phyloP scores from a whole-genome alignment of 2,329 filamentous ascomycete genomes.

The Neonectria sp. region DNA sequence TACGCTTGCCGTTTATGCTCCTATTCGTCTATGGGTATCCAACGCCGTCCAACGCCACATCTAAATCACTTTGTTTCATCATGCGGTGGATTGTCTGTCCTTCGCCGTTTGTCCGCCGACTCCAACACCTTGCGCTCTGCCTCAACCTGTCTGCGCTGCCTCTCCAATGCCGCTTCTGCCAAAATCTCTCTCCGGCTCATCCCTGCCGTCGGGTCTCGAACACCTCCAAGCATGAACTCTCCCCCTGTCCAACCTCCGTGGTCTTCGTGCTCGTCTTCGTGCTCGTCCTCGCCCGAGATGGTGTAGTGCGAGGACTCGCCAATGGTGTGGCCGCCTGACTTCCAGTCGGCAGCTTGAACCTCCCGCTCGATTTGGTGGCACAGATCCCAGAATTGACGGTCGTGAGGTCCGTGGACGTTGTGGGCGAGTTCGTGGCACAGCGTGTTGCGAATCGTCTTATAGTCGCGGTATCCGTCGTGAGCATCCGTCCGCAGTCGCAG shows the following conservation, averaged over 20 bases:
- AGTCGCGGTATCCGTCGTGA: slow-evolving; percentile 94
- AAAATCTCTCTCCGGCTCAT: slow-evolving; percentile 81
- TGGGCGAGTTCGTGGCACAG: slow-evolving; percentile 96
- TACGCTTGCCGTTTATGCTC: slow-evolving; percentile 2
- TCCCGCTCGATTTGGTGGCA: slow-evolving; percentile 90
- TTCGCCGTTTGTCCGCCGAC: slow-evolving; percentile 49
- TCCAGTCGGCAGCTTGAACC: slow-evolving; percentile 86
- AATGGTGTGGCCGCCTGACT: slow-evolving; percentile 75
- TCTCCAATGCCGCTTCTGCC: slow-evolving; percentile 64
- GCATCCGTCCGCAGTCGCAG: slow-evolving; percentile 92
- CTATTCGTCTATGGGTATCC: slow-evolving; percentile 29
- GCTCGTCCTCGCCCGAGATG: slow-evolving; percentile 64
- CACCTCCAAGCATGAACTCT: slow-evolving; percentile 80
- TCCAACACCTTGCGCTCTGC: slow-evolving; percentile 51
- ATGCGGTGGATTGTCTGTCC: slow-evolving; percentile 31
- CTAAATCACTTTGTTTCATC: slow-evolving; percentile 45
- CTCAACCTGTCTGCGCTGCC: slow-evolving; percentile 52
- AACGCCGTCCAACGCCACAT: slow-evolving; percentile 21
- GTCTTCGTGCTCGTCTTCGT: slow-evolving; percentile 73
- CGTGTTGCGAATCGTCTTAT: slow-evolving; percentile 90
- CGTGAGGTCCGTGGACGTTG: slow-evolving; percentile 89
- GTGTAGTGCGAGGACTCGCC: slow-evolving; percentile 75
- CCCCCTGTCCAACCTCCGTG: slow-evolving; percentile 85
- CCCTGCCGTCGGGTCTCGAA: slow-evolving; percentile 59
- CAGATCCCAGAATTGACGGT: slow-evolving; percentile 90